Evolutionary conservation across 2,329 filamentous ascomycete genomes (phyloP), one percentile per base, ranked within the genome.

Genomic region (Albophoma yamanashiensis): DNA sequence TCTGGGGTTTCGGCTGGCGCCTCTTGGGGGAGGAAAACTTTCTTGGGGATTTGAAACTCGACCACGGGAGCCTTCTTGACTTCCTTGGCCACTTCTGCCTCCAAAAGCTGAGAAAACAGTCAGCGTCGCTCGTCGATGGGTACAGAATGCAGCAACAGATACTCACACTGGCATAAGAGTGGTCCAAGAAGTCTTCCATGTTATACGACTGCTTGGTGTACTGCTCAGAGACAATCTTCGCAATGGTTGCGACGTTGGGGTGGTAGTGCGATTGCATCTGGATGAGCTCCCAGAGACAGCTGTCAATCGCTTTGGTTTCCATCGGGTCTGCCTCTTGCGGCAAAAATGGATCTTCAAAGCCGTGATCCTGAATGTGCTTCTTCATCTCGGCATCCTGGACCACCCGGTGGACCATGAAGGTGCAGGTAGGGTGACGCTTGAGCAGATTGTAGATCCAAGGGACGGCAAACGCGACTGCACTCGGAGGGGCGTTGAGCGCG

Each of bases 361-460:
- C 84, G 58, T 83, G 74, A 38, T 82, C 80, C 66, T 89, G 83
- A 27, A 92, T 75, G 57, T 79, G 68, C 58, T 82, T 80, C 66
- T 82, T 84, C 57, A 78, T 75, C 58, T 85, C 82, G 1, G 79
- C 70, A 50, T 86, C 84, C 56, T 80, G 81, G 43, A 82, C 78
- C 61, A 85, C 85, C 59, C 94, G 86, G 73, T 99, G 95, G 65
- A 99, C 84, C 92, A 99, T 96, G 69, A 96, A 97, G 0, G 93
- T 95, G 70, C 91, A 96, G 1, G 87, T 86, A 1, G 93, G 93
- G 71, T 99, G 94, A 65, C 83, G 84, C 74, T 91, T 94, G 71
- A 99, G 82, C 66, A 96, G 82, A 74, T 99, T 99, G 79, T 99
- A 99, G 58, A 93, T 87, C 86, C 91, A 97, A 0, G 94, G 95